Evolutionary conservation across 139 green algal species (phyloP), one percentile per base, ranked within the genome.

Genomic region (Gonium pectorale): DNA sequence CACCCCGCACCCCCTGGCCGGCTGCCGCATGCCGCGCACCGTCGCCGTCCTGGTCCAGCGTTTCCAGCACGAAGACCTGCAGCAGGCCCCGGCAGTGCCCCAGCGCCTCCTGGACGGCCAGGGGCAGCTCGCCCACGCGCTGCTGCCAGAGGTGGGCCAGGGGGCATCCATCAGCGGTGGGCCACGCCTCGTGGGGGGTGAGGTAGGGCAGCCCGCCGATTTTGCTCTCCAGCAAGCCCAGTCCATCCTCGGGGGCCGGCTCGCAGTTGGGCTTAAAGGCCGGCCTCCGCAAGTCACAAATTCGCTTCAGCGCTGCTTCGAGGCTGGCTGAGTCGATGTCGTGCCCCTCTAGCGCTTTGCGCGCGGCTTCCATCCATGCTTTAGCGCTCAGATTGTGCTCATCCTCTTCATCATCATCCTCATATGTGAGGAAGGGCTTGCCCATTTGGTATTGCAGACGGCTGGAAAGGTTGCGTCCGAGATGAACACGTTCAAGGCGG

Each of bases 131-230:
- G 6, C 24, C 40, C 31, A 80, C 51, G 8, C 52, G 72, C 4
- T 68, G 49, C 21, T 80, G 72, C 46, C 72, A 80, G 15, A 80
- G 33, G 26, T 64, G 52, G 21, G 33, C 31, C 46, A 80, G 27
- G 35, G 44, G 26, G 51, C 11, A 46, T 22, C 37, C 72, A 27
- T 67, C 52, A 26, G 49, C 51, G 49, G 29, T 31, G 1, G 72
- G 72, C 72, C 72, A 80, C 0, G 35, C 33, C 51, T 80, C 72
- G 21, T 37, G 17, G 2, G 72, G 72, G 7, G 54, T 51, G 0
- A 80, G 72, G 51, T 68, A 80, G 7, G 72, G 72, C 6, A 80
- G 11, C 9, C 72, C 72, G 6, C 72, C 72, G 13, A 78, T 78
- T 29, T 78, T 78, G 69, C 44, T 63, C 15, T 63, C 44, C 17